Conservation (phyloP, 768 basidiomycete genomes). For the Amanita jacksonii region DNA sequence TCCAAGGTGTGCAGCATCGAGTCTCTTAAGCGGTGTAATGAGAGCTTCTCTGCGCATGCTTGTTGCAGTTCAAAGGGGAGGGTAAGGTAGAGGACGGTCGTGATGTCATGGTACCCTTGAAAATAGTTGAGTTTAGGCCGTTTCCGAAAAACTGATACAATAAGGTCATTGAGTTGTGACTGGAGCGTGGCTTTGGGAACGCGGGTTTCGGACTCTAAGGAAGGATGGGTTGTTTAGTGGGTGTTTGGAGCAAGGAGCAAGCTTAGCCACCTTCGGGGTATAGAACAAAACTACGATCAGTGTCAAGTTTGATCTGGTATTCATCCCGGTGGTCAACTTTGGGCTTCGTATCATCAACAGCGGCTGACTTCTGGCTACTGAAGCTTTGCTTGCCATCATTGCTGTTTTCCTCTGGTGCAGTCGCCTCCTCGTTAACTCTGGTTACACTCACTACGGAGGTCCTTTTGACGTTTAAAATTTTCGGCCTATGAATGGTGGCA, state of each 20-base stretch:
- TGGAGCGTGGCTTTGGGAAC: conserved; percentile 48
- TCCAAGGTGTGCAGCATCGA: conserved; percentile 83
- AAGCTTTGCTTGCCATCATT: conserved; percentile 1
- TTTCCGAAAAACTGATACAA: conserved; percentile 67
- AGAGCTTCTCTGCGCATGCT: conserved; percentile 58
- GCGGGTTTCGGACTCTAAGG: conserved; percentile 13
- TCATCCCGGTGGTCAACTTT: conserved; percentile 56
- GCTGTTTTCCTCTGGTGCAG: conserved; percentile 7
- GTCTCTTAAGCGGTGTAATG: conserved; percentile 72
- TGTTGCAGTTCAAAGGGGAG: conserved; percentile 52
- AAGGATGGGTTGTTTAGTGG: not conserved
- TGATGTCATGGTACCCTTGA: conserved; percentile 89
- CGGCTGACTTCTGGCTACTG: conserved; percentile 4
- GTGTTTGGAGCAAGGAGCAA: conserved; percentile 4
- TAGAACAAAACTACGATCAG: conserved; percentile 86
- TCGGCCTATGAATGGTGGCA: conserved; percentile 20
- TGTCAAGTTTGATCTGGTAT: conserved; percentile 81
- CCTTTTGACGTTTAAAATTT: conserved; percentile 17
- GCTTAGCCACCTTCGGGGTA: conserved; percentile 72
- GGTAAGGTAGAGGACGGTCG: conserved; percentile 74
- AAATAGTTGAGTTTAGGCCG: conserved; percentile 75
- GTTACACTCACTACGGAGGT: no score
- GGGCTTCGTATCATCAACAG: not conserved
- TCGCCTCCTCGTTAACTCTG: not conserved
- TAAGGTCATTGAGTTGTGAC: conserved; percentile 54